phyloP scores from a whole-genome alignment of 306 rosid species.

The Urtica urens region DNA sequence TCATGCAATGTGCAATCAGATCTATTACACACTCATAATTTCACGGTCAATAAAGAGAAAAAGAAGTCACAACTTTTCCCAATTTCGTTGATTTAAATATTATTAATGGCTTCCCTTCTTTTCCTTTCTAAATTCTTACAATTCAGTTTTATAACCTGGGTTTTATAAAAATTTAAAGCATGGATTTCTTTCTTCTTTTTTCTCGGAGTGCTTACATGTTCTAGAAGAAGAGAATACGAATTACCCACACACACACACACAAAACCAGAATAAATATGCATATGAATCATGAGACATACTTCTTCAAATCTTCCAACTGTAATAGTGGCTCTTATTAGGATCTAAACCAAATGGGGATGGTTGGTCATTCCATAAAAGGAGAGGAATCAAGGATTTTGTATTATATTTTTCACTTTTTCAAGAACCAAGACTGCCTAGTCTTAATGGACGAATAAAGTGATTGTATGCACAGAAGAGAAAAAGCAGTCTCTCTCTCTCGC shows the following conservation, averaged over 20 bases:
- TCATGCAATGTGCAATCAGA: constrained; percentile 9
- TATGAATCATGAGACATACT: constrained; percentile 1
- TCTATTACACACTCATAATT: constrained; percentile 3
- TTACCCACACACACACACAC: constrained; percentile 3
- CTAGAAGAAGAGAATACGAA: not conserved
- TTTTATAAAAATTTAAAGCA: too few relatives aligned
- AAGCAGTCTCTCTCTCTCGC: constrained; percentile 21
- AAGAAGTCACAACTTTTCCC: constrained; percentile 28
- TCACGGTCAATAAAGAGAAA: constrained; percentile 43
- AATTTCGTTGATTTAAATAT: not conserved
- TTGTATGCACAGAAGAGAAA: constrained; percentile 11
- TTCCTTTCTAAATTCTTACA: too few relatives aligned
- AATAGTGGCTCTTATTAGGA: constrained; percentile 27
- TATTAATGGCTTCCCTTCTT: not conserved
- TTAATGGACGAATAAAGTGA: constrained; percentile 52
- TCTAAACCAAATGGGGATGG: constrained; percentile 14
- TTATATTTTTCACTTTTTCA: constrained; percentile 39
- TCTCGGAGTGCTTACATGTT: not conserved
- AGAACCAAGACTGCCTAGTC: constrained; percentile 41
- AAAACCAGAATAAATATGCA: not conserved
- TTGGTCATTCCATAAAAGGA: constrained; percentile 15
- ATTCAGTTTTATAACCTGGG: too few relatives aligned
- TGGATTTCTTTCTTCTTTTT: too few relatives aligned
- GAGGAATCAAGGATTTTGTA: constrained; percentile 31
- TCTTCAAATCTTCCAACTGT: constrained; percentile 5